Conservation (phyloP, 768 basidiomycete genomes). For the Neoboletus subvelutipes region DNA sequence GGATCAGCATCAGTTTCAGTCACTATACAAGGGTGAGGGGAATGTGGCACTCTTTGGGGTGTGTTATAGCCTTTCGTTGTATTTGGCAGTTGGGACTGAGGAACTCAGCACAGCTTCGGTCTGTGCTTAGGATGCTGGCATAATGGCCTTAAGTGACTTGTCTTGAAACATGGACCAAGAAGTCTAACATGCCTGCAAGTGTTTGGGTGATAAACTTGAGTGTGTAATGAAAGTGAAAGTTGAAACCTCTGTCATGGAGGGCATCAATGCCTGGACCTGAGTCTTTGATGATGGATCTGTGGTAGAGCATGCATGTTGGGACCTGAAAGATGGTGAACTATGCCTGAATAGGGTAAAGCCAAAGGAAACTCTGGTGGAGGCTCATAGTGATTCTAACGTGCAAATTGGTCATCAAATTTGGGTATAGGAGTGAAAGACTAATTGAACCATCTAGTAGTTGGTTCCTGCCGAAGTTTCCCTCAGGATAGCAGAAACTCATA, state of each 20-base stretch:
- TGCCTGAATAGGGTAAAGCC: too few relatives aligned
- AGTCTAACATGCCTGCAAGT: constrained; percentile 84
- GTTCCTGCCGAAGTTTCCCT: too few relatives aligned
- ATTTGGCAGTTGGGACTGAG: constrained; percentile 9
- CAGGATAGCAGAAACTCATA: too few relatives aligned
- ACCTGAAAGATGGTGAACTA: too few relatives aligned
- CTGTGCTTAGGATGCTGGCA: constrained; percentile 70
- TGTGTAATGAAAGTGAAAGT: constrained; percentile 73
- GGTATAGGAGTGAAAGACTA: constrained; percentile 96
- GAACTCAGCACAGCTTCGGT: constrained; percentile 34
- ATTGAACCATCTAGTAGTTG: constrained; percentile 92
- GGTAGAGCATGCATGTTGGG: too few relatives aligned
- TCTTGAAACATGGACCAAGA: constrained; percentile 87
- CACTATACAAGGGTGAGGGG: constrained; percentile 43
- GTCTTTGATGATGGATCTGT: constrained; percentile 75
- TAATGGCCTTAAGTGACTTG: constrained; percentile 76
- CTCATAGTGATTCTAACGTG: constrained; percentile 95
- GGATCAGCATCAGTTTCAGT: constrained; percentile 70
- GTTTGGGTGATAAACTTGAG: constrained; percentile 70
- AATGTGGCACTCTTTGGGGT: too few relatives aligned
- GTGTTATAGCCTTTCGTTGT: constrained; percentile 14
- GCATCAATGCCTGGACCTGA: constrained; percentile 76
- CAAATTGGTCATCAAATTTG: constrained; percentile 95
- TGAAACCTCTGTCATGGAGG: constrained; percentile 60
- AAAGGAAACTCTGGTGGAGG: too few relatives aligned